Conservation (phyloP, 2,329 filamentous ascomycete species). For the Rhytidhysteron rufulum region DNA sequence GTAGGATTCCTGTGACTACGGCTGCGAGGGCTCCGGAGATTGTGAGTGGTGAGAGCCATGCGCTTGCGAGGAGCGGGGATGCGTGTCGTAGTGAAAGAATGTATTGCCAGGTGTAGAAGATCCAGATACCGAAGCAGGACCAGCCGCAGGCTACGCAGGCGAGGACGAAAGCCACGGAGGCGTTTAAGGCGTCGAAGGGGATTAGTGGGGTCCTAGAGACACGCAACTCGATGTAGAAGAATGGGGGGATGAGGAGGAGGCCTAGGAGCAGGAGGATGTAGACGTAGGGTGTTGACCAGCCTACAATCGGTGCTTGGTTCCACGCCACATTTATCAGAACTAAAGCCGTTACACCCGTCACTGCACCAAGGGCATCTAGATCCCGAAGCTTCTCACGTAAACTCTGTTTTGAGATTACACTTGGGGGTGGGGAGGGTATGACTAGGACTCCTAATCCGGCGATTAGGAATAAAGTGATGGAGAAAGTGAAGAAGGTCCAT, state of each 20-base stretch:
- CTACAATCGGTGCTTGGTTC: constrained; percentile 60
- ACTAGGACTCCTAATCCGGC: constrained; percentile 35
- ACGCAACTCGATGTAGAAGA: constrained; percentile 51
- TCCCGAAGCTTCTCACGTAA: constrained; percentile 23
- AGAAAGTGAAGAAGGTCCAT: constrained; percentile 48
- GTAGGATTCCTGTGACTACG: constrained; percentile 25
- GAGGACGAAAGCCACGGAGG: constrained; percentile 54
- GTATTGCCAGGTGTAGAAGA: constrained; percentile 32
- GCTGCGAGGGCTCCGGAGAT: constrained; percentile 29
- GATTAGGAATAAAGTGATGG: constrained; percentile 36
- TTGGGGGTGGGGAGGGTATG: constrained; percentile 34
- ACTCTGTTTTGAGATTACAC: constrained; percentile 10
- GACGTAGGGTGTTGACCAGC: constrained; percentile 57
- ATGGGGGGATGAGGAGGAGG: constrained; percentile 50
- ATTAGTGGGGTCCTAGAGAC: constrained; percentile 52
- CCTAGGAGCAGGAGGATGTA: constrained; percentile 57
- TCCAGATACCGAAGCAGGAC: constrained; percentile 27
- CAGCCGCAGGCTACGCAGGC: constrained; percentile 47
- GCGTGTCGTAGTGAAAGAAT: constrained; percentile 18
- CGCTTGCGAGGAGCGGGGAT: constrained; percentile 24
- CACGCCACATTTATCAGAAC: constrained; percentile 64
- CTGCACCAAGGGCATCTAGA: constrained; percentile 44
- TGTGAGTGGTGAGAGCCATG: constrained; percentile 21
- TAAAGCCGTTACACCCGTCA: constrained; percentile 52
- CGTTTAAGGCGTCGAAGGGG: constrained; percentile 50